Evolutionary conservation across 202 grass and related monocot species (phyloP).

Genomic region (Digitaria exilis): DNA sequence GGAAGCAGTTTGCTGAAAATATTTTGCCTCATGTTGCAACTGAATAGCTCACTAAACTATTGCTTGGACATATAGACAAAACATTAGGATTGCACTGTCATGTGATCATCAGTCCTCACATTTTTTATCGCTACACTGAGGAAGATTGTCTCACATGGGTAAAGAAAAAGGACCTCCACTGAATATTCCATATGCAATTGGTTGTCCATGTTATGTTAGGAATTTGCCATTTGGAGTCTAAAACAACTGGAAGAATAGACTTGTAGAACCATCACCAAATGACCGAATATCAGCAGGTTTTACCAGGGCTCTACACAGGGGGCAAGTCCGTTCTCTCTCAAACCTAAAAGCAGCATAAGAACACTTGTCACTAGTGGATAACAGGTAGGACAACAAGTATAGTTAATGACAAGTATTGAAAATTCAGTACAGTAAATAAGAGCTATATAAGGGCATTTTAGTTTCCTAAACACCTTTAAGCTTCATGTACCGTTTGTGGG

Average conservation of each 20-base stretch:
- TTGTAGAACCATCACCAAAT: slow-evolving; percentile 94
- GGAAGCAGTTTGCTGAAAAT: slow-evolving; percentile 23
- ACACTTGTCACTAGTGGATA: background rate
- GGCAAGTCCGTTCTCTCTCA: slow-evolving; percentile 89
- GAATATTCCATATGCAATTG: slow-evolving; percentile 23
- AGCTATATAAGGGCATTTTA: background rate
- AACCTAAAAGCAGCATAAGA: slow-evolving; percentile 63
- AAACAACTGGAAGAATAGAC: slow-evolving; percentile 94
- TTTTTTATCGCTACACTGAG: slow-evolving; percentile 20
- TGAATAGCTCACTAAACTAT: slow-evolving; percentile 35
- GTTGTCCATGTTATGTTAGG: slow-evolving; percentile 49
- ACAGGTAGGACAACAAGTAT: slow-evolving; percentile 4
- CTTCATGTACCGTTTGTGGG: background rate
- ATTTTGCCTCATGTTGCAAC: slow-evolving; percentile 28
- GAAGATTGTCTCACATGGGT: slow-evolving; percentile 20
- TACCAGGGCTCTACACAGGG: slow-evolving; percentile 88
- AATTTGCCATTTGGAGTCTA: slow-evolving; percentile 47
- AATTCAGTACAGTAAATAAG: slow-evolving; percentile 14
- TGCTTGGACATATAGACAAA: slow-evolving; percentile 36
- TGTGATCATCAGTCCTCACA: slow-evolving; percentile 32
- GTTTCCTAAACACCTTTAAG: background rate
- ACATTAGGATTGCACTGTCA: slow-evolving; percentile 14
- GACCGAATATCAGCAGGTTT: slow-evolving; percentile 95
- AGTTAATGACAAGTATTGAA: slow-evolving; percentile 13
- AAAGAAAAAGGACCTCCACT: slow-evolving; percentile 18